Evolutionary conservation across 1,284 basidiomycete genomes (phyloP).

Genomic region (Trichosporon sp.): DNA sequence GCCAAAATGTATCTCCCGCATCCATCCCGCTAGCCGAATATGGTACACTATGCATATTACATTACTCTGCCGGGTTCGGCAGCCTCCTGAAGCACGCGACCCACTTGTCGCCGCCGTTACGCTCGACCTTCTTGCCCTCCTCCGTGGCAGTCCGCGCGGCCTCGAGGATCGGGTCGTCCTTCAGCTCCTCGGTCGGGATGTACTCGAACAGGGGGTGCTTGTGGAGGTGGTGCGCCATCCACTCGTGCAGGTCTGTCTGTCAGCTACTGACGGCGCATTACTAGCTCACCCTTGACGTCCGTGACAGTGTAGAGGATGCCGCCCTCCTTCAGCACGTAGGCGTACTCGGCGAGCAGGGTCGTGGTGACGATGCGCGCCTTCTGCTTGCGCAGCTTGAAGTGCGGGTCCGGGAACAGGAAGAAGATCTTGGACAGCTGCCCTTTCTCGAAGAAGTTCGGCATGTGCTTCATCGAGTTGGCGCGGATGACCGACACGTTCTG

Average conservation of each 20-base stretch:
- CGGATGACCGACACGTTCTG: conserved; percentile 93
- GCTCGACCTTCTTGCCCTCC: conserved; percentile 92
- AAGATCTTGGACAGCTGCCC: conserved; percentile 89
- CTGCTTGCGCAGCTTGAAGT: conserved; percentile 97
- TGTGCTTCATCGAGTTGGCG: conserved; percentile 98
- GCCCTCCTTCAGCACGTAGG: conserved; percentile 82
- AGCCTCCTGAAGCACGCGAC: conserved; percentile 44
- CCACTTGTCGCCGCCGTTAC: conserved; percentile 83
- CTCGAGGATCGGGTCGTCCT: conserved; percentile 62
- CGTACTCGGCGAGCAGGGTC: conserved; percentile 85
- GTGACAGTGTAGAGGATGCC: conserved; percentile 98
- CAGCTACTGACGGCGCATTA: neutral
- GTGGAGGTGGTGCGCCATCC: conserved; percentile 88
- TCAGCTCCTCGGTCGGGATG: conserved; percentile 69
- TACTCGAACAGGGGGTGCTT: conserved; percentile 81
- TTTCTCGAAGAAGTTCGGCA: conserved; percentile 93
- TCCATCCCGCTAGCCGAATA: conserved; percentile 18
- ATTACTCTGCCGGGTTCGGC: conserved; percentile 27
- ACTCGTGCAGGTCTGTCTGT: conserved; percentile 71
- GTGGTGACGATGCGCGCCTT: conserved; percentile 94
- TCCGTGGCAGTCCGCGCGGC: conserved; percentile 83
- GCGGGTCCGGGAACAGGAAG: conserved; percentile 98
- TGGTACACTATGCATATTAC: conserved; percentile 7
- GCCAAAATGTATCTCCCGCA: neutral
- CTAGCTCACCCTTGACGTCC: conserved; percentile 64